Evolutionary conservation across 805 yeast genomes (phyloP), one percentile per base, ranked within the genome.

Genomic region (Tetrapisispora arboricola): DNA sequence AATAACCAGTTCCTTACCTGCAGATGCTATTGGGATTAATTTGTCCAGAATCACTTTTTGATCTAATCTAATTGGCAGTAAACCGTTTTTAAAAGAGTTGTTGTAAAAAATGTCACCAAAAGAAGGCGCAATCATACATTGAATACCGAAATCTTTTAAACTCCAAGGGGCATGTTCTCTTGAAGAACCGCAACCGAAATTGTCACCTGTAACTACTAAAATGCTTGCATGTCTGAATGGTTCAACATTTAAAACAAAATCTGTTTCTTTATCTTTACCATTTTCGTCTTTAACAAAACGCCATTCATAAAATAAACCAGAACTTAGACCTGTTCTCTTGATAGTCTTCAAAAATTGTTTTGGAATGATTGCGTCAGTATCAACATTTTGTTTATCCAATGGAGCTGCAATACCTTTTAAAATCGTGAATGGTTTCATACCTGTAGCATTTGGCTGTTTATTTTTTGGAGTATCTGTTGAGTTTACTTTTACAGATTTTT

Each of bases 151-250:
- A 67, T 92, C 98, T 57, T 87, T 88, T 51, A 92, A 73, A 2
- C 98, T 97, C 98, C 98, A 92, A 44, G 98, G 97, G 26, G 98
- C 98, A 58, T 92, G 98, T 66, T 92, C 98, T 75, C 98, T 85
- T 2, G 96, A 88, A 31, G 96, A 88, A 57, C 98, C 98, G 71
- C 98, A 92, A 51, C 98, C 98, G 61, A 92, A 92, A 72, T 92
- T 92, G 61, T 85, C 94, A 63, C 98, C 98, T 32, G 94, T 78
- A 45, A 87, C 95, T 51, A 90, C 81, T 50, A 92, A 70, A 51
- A 90, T 80, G 64, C 83, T 79, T 17, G 97, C 81, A 19, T 72
- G 56, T 50, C 80, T 76, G 72, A 78, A 90, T 39, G 96, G 95
- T 41, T 72, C 82, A 39, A 77, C 84, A 63, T 92, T 92, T 53